These are phyloP conservation scores for Dillenia turbinata DNA, from an alignment of 164 flowering plant species.

Conservation along the genomic window DNA sequence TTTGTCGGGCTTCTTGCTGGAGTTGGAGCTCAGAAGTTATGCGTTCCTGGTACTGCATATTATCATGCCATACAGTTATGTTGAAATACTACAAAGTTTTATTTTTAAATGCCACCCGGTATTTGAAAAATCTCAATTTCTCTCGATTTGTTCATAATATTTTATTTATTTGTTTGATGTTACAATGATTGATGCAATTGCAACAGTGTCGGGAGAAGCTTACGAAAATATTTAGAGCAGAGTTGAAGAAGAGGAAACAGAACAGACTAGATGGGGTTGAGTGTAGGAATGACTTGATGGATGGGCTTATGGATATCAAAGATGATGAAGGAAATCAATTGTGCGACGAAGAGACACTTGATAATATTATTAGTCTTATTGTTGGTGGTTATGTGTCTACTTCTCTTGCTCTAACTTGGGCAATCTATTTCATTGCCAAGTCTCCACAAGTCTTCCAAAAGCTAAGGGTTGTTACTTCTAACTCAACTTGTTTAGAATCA, in stretches of 20 bases:
- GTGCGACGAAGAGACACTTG: conserved; percentile 44
- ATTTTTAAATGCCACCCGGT: no score
- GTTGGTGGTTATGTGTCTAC: conserved; percentile 49
- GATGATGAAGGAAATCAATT: conserved; percentile 45
- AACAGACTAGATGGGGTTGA: neutral
- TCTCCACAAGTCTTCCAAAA: conserved; percentile 39
- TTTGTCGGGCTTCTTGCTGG: no score
- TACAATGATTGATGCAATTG: neutral
- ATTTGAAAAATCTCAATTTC: no score
- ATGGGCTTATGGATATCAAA: conserved; percentile 12
- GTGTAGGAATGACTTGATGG: conserved; percentile 42
- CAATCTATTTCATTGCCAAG: conserved; percentile 48
- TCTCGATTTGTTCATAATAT: no score
- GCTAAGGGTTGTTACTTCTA: conserved; percentile 26
- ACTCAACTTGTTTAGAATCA: neutral
- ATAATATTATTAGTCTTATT: conserved; percentile 44
- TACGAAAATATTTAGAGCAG: conserved; percentile 23
- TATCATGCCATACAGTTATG: no score
- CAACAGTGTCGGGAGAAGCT: conserved; percentile 44
- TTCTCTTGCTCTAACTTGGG: conserved; percentile 41
- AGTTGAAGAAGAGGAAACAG: conserved; percentile 35
- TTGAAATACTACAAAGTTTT: no score
- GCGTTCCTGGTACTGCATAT: no score
- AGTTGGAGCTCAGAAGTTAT: no score
- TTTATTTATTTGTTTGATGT: no score